These are phyloP conservation scores for Pseudotulostoma volvatum DNA, from an alignment of 495 filamentous ascomycete genomes.

Conservation along the genomic window DNA sequence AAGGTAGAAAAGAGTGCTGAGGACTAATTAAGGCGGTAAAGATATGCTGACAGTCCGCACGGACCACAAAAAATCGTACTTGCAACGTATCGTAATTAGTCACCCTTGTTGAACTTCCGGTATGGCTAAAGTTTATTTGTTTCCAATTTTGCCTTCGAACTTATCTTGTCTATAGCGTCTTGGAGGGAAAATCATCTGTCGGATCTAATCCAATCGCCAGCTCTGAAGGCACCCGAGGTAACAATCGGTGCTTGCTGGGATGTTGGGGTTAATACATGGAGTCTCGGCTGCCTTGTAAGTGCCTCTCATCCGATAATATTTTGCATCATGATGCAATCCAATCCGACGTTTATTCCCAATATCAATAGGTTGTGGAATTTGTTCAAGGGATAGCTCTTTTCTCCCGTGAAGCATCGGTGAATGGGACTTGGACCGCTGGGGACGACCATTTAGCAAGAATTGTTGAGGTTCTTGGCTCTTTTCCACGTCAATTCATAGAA, in stretches of 20 bases:
- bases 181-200: constrained; percentile 17
- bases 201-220: constrained; percentile 25
- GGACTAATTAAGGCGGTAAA: too few relatives aligned
- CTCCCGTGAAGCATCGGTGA: constrained; percentile 8
- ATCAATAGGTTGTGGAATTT: constrained; percentile 12
- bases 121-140: too few relatives aligned
- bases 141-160: too few relatives aligned
- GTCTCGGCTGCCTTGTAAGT: constrained; percentile 27
- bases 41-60: too few relatives aligned
- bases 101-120: too few relatives aligned
- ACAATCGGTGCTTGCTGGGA: constrained; percentile 27
- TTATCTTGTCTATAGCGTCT: too few relatives aligned
- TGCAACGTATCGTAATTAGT: too few relatives aligned
- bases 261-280: constrained; percentile 29
- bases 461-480: constrained; percentile 10
- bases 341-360: background rate
- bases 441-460: constrained; percentile 11
- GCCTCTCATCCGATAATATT: constrained; percentile 1
- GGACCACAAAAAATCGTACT: too few relatives aligned
- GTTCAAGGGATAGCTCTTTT: constrained; percentile 13
- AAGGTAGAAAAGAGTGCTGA: too few relatives aligned
- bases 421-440: constrained; percentile 10
- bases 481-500: constrained; percentile 6
- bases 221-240: constrained; percentile 30
- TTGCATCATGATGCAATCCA: too few relatives aligned